These are phyloP conservation scores for Dichotomopilus funicola DNA, from an alignment of 2,329 filamentous ascomycete genomes.

Conservation along the genomic window DNA sequence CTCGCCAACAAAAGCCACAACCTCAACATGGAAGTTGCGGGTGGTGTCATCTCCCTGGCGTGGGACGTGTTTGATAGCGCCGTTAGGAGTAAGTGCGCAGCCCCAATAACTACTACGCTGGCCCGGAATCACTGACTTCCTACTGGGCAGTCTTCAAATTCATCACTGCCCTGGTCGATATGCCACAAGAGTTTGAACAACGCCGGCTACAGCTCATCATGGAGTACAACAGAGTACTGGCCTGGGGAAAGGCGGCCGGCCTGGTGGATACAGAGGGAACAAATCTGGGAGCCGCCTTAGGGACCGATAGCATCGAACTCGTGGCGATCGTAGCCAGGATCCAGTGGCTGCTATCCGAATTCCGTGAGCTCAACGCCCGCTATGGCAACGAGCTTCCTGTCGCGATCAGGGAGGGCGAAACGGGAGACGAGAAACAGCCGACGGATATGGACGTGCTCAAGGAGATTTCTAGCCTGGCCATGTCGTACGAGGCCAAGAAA, in stretches of 20 bases:
- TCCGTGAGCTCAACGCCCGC: conserved; percentile 22
- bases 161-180: conserved; percentile 23
- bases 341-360: conserved; percentile 23
- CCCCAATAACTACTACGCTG: background rate
- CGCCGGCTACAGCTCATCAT: conserved; percentile 25
- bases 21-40: conserved; percentile 15
- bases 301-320: conserved; percentile 21
- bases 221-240: conserved; percentile 25
- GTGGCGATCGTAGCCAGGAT: conserved; percentile 22
- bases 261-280: conserved; percentile 21
- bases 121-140: background rate
- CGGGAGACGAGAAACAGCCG: conserved; percentile 6
- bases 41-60: conserved; percentile 21
- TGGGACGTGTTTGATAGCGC: conserved; percentile 24
- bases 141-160: conserved; percentile 21
- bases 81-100: conserved; percentile 16
- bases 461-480: conserved; percentile 19
- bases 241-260: conserved; percentile 24
- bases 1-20: background rate
- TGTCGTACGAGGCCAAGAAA: conserved; percentile 22
- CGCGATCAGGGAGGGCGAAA: background rate
- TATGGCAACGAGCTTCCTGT: conserved; percentile 22
- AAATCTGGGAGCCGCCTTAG: conserved; percentile 16
- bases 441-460: conserved; percentile 19
- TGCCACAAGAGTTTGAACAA: conserved; percentile 23